Evolutionary conservation across 371 early-diverging fungal genomes (phyloP).

Genomic region (Mucor ambiguus): DNA sequence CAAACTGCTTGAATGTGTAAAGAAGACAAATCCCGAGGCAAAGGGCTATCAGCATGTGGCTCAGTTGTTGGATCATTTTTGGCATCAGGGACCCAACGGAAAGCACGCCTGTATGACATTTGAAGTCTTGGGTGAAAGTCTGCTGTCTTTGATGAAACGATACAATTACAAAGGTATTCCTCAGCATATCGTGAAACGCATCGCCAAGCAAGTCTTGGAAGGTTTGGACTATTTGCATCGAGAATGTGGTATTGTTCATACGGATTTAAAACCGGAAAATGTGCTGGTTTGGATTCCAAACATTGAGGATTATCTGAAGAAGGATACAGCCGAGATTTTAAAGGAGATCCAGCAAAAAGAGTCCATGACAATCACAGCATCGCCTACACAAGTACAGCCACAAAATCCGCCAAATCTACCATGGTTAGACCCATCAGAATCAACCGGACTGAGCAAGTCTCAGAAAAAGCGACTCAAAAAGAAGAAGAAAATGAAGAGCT

Average conservation of each 20-base stretch:
- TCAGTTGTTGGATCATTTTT: slow-evolving; percentile 87
- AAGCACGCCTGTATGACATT: slow-evolving; percentile 96
- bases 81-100: slow-evolving; percentile 90
- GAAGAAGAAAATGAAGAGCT: slow-evolving; percentile 31
- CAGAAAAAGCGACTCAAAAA: slow-evolving; percentile 43
- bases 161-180: slow-evolving; percentile 79
- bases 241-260: slow-evolving; percentile 98
- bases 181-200: slow-evolving; percentile 80
- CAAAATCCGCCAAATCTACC: neutral
- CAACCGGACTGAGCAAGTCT: slow-evolving; percentile 32
- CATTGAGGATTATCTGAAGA: slow-evolving; percentile 56
- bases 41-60: slow-evolving; percentile 74
- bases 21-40: slow-evolving; percentile 61
- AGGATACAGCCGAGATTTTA: slow-evolving; percentile 25
- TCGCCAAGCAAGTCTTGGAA: slow-evolving; percentile 84
- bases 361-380: neutral
- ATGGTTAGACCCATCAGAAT: slow-evolving; percentile 14
- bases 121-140: slow-evolving; percentile 95
- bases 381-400: neutral
- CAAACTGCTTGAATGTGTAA: slow-evolving; percentile 79
- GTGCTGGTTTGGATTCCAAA: slow-evolving; percentile 88
- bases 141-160: slow-evolving; percentile 82
- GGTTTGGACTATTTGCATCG: slow-evolving; percentile 94
- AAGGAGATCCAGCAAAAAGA: slow-evolving; percentile 15
- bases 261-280: slow-evolving; percentile 98